Evolutionary conservation across 441 rosid genomes (phyloP), one percentile per base, ranked within the genome.

Genomic region (Biscutella laevigata): DNA sequence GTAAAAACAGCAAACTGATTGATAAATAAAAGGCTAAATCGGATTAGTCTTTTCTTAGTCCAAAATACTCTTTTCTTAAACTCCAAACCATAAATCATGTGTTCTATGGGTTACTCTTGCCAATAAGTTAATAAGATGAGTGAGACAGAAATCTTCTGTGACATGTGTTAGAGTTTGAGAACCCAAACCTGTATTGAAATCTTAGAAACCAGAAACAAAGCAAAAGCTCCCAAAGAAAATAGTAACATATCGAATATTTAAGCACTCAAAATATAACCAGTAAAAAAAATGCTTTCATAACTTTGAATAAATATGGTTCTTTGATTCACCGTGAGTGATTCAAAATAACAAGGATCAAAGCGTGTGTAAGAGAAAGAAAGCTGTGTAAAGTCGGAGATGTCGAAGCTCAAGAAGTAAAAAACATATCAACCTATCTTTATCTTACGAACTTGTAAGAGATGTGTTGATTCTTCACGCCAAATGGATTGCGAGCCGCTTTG

Each of bases 401-500:
- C 20, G 47, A 44, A 66, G 54, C 54, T 35, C 14, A 40, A 51
- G 21, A 21, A 57, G 20, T 37, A 22, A 50, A 36, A 41, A n/a
- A n/a, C n/a, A 54, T 32, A 37, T 65, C 64, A 75, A 80, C 79
- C 80, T 62, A 64, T 68, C 64, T 74, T 58, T 50, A 87, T 77
- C 80, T 77, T 71, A 48, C 95, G 92, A 33, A 91, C 92, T 84
- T 81, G 98, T 57, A 91, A 84, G 72, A 87, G 88, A 68, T 87
- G 98, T 57, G 90, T 83, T 57, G 96, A 83, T 70, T 87, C 90
- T 56, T 30, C 69, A 53, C 96, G 95, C 96, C 98, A 91, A 61
- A 87, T 87, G 10, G 96, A 86, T 42, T 83, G 96, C 0, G 96
- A 80, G 6, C 98, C 98, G 17, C 98, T 91, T 63, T 87, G 95